Conservation (phyloP, 2,329 filamentous ascomycete species). For the Colletotrichum higginsianum region DNA sequence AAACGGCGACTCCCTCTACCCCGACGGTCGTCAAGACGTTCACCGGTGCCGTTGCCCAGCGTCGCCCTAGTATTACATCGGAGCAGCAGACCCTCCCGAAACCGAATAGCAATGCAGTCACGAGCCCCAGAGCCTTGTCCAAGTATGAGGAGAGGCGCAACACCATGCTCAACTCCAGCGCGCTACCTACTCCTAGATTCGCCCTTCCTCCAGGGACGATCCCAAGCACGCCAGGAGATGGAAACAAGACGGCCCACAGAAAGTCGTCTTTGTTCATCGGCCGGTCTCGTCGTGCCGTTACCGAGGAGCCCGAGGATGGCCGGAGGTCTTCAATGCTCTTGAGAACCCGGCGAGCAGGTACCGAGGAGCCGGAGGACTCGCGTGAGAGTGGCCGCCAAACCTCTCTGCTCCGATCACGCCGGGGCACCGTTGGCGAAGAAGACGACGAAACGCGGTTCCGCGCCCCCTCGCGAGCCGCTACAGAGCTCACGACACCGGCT, state of each 20-base stretch:
- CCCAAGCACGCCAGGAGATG: constrained; percentile 59
- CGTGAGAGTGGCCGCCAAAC: constrained; percentile 62
- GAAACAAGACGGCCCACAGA: constrained; percentile 54
- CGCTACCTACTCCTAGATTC: constrained; percentile 62
- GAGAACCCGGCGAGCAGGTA: constrained; percentile 60
- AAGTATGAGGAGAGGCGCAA: constrained; percentile 69
- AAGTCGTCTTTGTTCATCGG: constrained; percentile 68
- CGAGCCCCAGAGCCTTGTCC: constrained; percentile 64
- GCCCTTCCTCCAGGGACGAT: constrained; percentile 49
- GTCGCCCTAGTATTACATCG: constrained; percentile 58
- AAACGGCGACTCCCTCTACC: constrained; percentile 53
- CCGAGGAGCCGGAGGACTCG: constrained; percentile 63
- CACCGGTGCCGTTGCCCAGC: constrained; percentile 51
- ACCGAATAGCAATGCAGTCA: constrained; percentile 48
- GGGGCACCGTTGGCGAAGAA: constrained; percentile 63
- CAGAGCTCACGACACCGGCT: constrained; percentile 63
- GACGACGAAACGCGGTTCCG: constrained; percentile 65
- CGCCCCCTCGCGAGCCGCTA: constrained; percentile 71
- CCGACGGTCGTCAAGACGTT: constrained; percentile 62
- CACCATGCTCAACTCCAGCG: constrained; percentile 61
- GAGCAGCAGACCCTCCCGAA: constrained; percentile 53
- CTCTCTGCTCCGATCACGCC: constrained; percentile 61
- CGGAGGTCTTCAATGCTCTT: constrained; percentile 65
- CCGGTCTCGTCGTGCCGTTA: constrained; percentile 62
- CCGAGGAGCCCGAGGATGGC: constrained; percentile 67